These are phyloP conservation scores for Blakeslea trispora DNA, from an alignment of 371 early-diverging fungal genomes.

Conservation along the genomic window DNA sequence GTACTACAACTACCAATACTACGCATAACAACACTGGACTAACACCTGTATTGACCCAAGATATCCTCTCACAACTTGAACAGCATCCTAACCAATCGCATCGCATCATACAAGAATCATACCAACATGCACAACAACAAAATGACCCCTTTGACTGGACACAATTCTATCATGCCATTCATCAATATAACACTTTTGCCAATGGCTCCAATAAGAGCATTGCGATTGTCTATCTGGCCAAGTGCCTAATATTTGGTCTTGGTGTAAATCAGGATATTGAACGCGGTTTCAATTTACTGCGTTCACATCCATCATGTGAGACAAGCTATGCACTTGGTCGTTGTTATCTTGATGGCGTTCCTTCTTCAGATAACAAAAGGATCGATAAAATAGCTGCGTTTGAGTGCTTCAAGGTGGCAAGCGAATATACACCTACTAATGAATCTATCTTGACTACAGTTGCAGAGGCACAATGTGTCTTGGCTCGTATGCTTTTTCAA, in stretches of 20 bases:
- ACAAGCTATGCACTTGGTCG: constrained; percentile 23
- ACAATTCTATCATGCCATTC: constrained; percentile 22
- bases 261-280: constrained; percentile 14
- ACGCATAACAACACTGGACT: not conserved
- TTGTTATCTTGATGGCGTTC: constrained; percentile 22
- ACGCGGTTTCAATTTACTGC: constrained; percentile 19
- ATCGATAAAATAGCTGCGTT: constrained; percentile 20
- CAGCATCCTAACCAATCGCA: constrained; percentile 2
- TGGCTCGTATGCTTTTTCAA: constrained; percentile 45
- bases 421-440: constrained; percentile 13
- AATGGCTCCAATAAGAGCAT: constrained; percentile 5
- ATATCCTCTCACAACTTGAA: not conserved
- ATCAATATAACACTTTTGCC: constrained; percentile 6
- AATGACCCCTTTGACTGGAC: constrained; percentile 23
- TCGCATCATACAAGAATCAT: constrained; percentile 14
- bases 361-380: not conserved
- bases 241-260: constrained; percentile 23
- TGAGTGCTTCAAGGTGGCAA: constrained; percentile 20
- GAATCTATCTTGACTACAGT: constrained; percentile 14
- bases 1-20: not conserved
- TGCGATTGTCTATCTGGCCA: constrained; percentile 21
- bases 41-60: not conserved
- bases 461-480: constrained; percentile 37
- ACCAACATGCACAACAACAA: constrained; percentile 21
- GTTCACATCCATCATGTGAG: constrained; percentile 26